Evolutionary conservation across 768 basidiomycete species (phyloP).

Genomic region (Lyophyllum decastes): DNA sequence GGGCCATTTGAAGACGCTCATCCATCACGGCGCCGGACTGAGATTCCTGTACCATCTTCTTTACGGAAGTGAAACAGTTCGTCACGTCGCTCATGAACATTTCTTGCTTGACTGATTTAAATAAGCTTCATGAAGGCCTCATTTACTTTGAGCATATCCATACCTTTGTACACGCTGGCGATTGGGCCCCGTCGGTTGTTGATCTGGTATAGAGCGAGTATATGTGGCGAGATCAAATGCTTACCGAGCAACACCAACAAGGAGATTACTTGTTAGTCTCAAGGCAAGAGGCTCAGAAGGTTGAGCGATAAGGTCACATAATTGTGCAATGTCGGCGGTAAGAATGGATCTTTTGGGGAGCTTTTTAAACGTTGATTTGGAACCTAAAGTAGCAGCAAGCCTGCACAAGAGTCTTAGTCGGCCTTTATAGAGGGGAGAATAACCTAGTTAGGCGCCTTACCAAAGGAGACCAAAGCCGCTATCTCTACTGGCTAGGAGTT

Average conservation of each 20-base stretch:
- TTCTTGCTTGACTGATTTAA: conserved; percentile 72
- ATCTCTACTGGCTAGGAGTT: conserved; percentile 78
- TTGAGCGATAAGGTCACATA: conserved; percentile 79
- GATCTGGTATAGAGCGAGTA: not conserved
- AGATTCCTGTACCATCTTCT: conserved; percentile 75
- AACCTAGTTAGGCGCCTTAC: conserved; percentile 36
- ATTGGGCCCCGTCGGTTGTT: not conserved
- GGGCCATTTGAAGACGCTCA: conserved; percentile 69
- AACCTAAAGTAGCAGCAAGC: conserved; percentile 90
- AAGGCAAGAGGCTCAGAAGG: conserved; percentile 88
- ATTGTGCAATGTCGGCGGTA: conserved; percentile 77
- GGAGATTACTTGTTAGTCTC: conserved; percentile 82
- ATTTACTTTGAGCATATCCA: conserved; percentile 52
- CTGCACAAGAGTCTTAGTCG: conserved; percentile 35
- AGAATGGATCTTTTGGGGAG: conserved; percentile 83
- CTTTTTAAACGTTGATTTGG: conserved; percentile 84
- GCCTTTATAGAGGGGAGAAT: not conserved
- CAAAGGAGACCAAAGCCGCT: conserved; percentile 90
- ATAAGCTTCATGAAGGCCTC: conserved; percentile 3
- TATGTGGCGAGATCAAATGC: conserved; percentile 18
- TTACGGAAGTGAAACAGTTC: conserved; percentile 73
- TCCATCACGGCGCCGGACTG: conserved; percentile 44
- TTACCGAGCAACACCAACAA: conserved; percentile 89
- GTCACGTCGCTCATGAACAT: conserved; percentile 81
- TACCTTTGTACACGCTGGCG: conserved; percentile 46